Evolutionary conservation across 768 basidiomycete species (phyloP).

Genomic region (Agrocybe chaxingu): DNA sequence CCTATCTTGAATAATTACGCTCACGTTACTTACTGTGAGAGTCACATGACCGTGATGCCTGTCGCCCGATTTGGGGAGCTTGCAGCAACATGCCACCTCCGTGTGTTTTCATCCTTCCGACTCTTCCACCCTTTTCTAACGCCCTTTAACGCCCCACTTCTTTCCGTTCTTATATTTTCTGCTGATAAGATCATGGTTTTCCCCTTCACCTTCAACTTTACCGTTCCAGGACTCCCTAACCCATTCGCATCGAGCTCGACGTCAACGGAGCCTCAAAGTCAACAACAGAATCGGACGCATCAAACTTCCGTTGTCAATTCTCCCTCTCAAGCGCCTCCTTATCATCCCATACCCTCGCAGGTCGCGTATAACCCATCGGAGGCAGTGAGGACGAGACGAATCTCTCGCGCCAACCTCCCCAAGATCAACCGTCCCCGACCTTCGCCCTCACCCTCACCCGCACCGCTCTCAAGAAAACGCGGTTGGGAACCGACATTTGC

Average conservation of each 20-base stretch:
- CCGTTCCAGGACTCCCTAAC: conserved; percentile 63
- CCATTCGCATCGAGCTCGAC: conserved; percentile 44
- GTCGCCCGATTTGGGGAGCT: too few species aligned
- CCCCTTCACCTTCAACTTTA: conserved; percentile 70
- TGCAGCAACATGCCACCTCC: too few species aligned
- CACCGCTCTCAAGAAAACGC: conserved; percentile 54
- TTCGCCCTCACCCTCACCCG: conserved; percentile 26
- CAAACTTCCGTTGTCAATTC: conserved; percentile 8
- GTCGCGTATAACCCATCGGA: conserved; percentile 13
- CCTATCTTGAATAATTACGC: too few species aligned
- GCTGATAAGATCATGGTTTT: conserved; percentile 32
- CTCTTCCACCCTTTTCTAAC: too few species aligned
- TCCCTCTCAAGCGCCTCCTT: conserved; percentile 6
- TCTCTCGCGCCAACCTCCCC: conserved; percentile 18
- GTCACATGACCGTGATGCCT: too few species aligned
- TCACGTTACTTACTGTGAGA: too few species aligned
- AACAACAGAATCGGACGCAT: conserved; percentile 8
- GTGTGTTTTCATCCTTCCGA: too few species aligned
- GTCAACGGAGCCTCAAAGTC: conserved; percentile 9
- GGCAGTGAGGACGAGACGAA: conserved; percentile 3
- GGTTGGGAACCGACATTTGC: conserved; percentile 70
- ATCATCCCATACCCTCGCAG: conserved; percentile 11
- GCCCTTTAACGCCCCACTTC: too few species aligned
- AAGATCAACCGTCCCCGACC: conserved; percentile 23
- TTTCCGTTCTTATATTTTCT: too few species aligned